Evolutionary conservation across 2,329 filamentous ascomycete species (phyloP).

Genomic region (Venturia pyrina): DNA sequence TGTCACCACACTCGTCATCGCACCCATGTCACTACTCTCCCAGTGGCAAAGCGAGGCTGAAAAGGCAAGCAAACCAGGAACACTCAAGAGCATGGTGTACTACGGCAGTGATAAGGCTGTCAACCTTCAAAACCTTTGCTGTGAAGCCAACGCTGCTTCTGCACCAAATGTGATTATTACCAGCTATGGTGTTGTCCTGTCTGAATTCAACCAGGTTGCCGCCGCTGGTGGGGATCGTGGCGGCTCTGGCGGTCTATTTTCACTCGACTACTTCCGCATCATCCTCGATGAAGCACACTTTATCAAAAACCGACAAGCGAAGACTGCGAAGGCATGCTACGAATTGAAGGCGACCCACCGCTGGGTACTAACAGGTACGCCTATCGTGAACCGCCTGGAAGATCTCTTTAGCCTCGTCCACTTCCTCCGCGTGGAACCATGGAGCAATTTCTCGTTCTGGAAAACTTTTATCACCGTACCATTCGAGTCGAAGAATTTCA

Average conservation of each 20-base stretch:
- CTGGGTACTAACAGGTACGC: constrained; percentile 90
- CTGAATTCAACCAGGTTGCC: constrained; percentile 71
- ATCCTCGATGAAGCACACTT: constrained; percentile 93
- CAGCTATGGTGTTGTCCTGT: constrained; percentile 84
- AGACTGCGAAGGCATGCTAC: constrained; percentile 91
- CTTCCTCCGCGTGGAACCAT: constrained; percentile 89
- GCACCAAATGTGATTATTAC: constrained; percentile 91
- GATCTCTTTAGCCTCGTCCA: constrained; percentile 89
- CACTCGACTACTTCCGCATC: constrained; percentile 84
- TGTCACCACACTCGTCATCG: constrained; percentile 87
- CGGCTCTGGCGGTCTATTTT: constrained; percentile 64
- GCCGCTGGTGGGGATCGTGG: constrained; percentile 49
- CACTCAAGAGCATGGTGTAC: constrained; percentile 77
- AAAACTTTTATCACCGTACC: constrained; percentile 96
- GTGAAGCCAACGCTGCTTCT: constrained; percentile 57
- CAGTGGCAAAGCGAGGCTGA: constrained; percentile 96
- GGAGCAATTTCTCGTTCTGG: constrained; percentile 99
- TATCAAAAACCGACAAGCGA: constrained; percentile 79
- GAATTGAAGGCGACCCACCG: constrained; percentile 76
- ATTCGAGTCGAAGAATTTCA: constrained; percentile 91
- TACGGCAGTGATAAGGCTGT: constrained; percentile 78
- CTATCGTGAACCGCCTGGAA: constrained; percentile 91
- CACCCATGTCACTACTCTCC: constrained; percentile 89
- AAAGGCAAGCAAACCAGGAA: constrained; percentile 77
- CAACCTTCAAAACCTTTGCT: constrained; percentile 72